phyloP scores from a whole-genome alignment of 257 asterid species.

The Buddleja alternifolia region DNA sequence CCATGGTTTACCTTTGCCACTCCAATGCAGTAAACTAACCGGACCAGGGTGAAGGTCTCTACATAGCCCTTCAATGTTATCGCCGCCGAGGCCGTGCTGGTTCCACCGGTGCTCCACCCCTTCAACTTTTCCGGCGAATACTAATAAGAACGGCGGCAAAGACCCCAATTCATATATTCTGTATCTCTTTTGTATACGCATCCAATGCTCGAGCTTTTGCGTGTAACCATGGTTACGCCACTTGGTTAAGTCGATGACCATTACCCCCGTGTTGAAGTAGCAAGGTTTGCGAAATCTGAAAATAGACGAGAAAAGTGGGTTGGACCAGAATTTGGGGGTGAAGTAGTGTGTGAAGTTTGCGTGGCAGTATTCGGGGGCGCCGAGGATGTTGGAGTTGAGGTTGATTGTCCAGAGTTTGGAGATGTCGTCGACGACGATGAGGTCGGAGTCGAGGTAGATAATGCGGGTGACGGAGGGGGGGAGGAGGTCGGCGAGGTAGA shows the following conservation, averaged over 20 bases:
- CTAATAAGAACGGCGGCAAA: slow-evolving; percentile 56
- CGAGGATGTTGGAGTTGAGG: slow-evolving; percentile 58
- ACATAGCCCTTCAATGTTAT: slow-evolving; percentile 67
- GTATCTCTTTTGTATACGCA: slow-evolving; percentile 56
- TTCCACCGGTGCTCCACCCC: slow-evolving; percentile 68
- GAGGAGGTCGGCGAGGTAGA: slow-evolving; percentile 79
- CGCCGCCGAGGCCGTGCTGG: slow-evolving; percentile 72
- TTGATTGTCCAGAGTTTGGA: slow-evolving; percentile 61
- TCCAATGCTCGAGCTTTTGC: slow-evolving; percentile 72
- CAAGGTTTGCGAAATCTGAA: slow-evolving; percentile 57
- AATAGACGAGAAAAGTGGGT: slow-evolving; percentile 39
- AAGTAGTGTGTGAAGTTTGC: slow-evolving; percentile 80
- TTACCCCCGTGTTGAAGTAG: slow-evolving; percentile 92
- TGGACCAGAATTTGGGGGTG: slow-evolving; percentile 71
- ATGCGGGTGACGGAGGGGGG: slow-evolving; percentile 58
- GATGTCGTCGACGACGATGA: slow-evolving; percentile 81
- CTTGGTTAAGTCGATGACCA: slow-evolving; percentile 66
- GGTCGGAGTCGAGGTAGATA: slow-evolving; percentile 87
- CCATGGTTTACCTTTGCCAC: slow-evolving; percentile 97
- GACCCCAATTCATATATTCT: slow-evolving; percentile 66
- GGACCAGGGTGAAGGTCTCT: slow-evolving; percentile 86
- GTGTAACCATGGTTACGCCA: slow-evolving; percentile 64
- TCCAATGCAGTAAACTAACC: slow-evolving; percentile 86
- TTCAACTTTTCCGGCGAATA: slow-evolving; percentile 61
- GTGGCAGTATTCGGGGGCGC: slow-evolving; percentile 85